These are phyloP conservation scores for Lactuca saligna DNA, from an alignment of 129 eudicot genomes.

Conservation along the genomic window DNA sequence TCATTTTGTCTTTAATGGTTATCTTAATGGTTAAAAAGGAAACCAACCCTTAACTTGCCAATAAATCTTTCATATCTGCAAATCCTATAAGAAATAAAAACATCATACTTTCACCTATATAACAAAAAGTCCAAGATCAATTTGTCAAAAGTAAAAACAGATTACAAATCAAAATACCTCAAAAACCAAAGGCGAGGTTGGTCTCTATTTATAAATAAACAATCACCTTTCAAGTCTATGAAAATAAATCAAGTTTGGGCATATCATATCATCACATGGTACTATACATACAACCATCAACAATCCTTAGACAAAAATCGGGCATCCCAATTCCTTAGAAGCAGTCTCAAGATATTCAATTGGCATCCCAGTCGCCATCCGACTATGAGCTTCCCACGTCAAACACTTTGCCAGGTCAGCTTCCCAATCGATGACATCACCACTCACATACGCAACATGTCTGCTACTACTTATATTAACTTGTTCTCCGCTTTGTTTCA, in stretches of 20 bases:
- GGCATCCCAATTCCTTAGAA: conserved; percentile 64
- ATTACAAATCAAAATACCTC: conserved; percentile 19
- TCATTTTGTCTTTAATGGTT: too few species aligned
- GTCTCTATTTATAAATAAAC: conserved; percentile 19
- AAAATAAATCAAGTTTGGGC: neutral
- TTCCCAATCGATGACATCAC: conserved; percentile 69
- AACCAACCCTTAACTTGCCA: too few species aligned
- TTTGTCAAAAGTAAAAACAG: conserved; percentile 5
- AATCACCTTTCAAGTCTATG: conserved; percentile 1
- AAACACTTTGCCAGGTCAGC: conserved; percentile 80
- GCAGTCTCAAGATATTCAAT: conserved; percentile 65
- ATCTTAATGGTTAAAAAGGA: too few species aligned
- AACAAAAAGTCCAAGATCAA: conserved; percentile 7
- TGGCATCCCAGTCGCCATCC: conserved; percentile 65
- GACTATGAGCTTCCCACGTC: conserved; percentile 96
- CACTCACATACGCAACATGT: conserved; percentile 40
- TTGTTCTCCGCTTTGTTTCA: neutral
- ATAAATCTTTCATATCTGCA: too few species aligned
- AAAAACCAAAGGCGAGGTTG: conserved; percentile 10
- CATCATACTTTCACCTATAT: neutral
- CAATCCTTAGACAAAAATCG: neutral
- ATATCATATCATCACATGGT: neutral
- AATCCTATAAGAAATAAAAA: neutral
- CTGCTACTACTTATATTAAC: conserved; percentile 13
- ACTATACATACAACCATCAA: neutral